Evolutionary conservation across 495 filamentous ascomycete genomes (phyloP).

Genomic region (Cercophora samala): DNA sequence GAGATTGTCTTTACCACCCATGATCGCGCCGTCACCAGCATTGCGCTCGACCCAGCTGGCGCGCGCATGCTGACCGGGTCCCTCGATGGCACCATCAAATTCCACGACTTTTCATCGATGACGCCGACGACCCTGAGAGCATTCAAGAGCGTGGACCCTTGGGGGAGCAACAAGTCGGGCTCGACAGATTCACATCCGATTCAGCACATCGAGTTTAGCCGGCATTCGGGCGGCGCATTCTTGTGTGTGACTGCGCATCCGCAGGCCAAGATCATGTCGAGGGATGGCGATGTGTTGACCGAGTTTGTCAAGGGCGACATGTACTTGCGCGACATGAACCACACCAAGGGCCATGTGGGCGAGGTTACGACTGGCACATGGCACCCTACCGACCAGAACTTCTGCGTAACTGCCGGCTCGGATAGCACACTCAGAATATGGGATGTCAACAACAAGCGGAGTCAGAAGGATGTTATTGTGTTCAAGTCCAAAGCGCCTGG

Average conservation of each 20-base stretch:
- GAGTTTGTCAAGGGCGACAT: conserved; percentile 97
- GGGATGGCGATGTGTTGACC: conserved; percentile 78
- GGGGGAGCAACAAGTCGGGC: conserved; percentile 63
- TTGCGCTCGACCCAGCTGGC: conserved; percentile 80
- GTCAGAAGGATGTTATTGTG: conserved; percentile 89
- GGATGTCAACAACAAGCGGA: conserved; percentile 84
- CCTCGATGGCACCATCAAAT: conserved; percentile 83
- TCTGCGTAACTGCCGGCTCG: conserved; percentile 84
- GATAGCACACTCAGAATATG: conserved; percentile 95
- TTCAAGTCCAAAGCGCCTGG: conserved; percentile 86
- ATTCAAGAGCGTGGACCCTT: conserved; percentile 90
- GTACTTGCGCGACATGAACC: conserved; percentile 94
- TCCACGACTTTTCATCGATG: conserved; percentile 95
- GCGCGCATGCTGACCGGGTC: conserved; percentile 82
- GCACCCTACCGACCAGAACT: conserved; percentile 77
- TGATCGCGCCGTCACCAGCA: conserved; percentile 78
- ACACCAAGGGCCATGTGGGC: conserved; percentile 93
- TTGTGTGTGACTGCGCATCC: conserved; percentile 82
- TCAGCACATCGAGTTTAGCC: conserved; percentile 82
- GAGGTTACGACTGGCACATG: conserved; percentile 84
- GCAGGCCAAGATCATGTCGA: conserved; percentile 82
- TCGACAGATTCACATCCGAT: conserved; percentile 81
- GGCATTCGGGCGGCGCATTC: conserved; percentile 72
- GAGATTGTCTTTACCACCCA: conserved; percentile 90
- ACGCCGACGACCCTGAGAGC: conserved; percentile 88